These are phyloP conservation scores for Populus alba DNA, from an alignment of 345 rosid species.

Conservation along the genomic window DNA sequence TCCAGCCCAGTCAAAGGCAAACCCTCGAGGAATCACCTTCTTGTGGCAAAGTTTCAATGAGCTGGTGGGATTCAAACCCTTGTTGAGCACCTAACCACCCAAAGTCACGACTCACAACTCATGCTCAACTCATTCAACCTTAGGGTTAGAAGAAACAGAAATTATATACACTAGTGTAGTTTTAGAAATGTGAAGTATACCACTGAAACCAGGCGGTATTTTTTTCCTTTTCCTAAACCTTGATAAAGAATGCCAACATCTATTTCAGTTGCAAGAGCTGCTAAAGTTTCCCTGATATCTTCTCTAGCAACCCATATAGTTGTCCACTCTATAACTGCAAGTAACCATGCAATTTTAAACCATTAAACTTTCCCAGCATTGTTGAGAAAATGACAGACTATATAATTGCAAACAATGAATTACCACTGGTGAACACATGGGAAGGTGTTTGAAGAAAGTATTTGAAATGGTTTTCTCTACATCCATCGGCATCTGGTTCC, in stretches of 20 bases:
- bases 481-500: background rate
- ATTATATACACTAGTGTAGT: no score
- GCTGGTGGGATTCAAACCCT: no score
- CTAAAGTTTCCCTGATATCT: background rate
- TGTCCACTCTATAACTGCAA: background rate
- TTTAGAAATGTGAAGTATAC: background rate
- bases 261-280: background rate
- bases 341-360: background rate
- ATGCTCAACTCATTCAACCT: no score
- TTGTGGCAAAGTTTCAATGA: no score
- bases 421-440: no score
- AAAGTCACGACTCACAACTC: no score
- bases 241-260: background rate
- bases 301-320: background rate
- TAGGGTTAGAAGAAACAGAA: no score
- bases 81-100: no score
- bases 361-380: background rate
- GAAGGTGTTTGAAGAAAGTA: no score
- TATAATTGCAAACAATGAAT: background rate
- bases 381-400: background rate
- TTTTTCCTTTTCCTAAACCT: background rate
- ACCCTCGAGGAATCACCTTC: no score
- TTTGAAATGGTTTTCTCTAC: background rate
- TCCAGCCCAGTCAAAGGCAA: no score
- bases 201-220: background rate